A percentile compares a stretch with the other conserved stretches of the same genome.
Conservation (phyloP, 768 basidiomycete species). For the Panellus pusillus region DNA sequence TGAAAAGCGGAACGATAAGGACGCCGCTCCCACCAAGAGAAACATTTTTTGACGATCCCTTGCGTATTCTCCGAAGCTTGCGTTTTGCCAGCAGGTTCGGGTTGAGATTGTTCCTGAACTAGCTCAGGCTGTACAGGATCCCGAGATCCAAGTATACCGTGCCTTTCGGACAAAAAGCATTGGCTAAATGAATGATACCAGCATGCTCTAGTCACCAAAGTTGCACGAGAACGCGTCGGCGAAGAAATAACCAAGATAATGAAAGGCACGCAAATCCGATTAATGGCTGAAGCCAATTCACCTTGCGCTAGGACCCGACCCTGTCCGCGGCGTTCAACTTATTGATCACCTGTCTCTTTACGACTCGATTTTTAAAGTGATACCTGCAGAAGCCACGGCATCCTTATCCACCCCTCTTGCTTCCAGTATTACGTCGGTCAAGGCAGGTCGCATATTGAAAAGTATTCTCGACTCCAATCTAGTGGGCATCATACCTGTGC, state of each 20-base stretch:
- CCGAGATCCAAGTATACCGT: slow-evolving; percentile 59
- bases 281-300: slow-evolving; percentile 2
- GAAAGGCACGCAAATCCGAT: slow-evolving; percentile 50
- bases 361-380: slow-evolving; percentile 56
- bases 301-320: slow-evolving; percentile 61
- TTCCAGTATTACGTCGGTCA: slow-evolving; percentile 45
- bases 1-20: slow-evolving; percentile 74
- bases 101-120: slow-evolving; percentile 75
- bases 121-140: slow-evolving; percentile 57
- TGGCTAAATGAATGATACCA: slow-evolving; percentile 21
- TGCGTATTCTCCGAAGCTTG: slow-evolving; percentile 87
- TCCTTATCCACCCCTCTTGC: slow-evolving; percentile 46
- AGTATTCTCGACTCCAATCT: slow-evolving; percentile 38
- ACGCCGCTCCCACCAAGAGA: slow-evolving; percentile 85
- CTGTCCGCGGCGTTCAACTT: slow-evolving; percentile 70
- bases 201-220: slow-evolving; percentile 74
- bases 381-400: slow-evolving; percentile 45
- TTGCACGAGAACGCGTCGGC: slow-evolving; percentile 88
- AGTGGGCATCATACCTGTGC: slow-evolving; percentile 37
- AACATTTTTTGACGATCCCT: slow-evolving; percentile 93
- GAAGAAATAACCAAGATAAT: slow-evolving; percentile 95
- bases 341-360: slow-evolving; percentile 76
- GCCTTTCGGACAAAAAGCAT: slow-evolving; percentile 25
- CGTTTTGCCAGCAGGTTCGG: slow-evolving; percentile 92
- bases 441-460: slow-evolving; percentile 60